Percentiles rank a stretch among this genome's conserved stretches.
Evolutionary conservation across 345 rosid species (phyloP).

Genomic region (Garcia nutans): DNA sequence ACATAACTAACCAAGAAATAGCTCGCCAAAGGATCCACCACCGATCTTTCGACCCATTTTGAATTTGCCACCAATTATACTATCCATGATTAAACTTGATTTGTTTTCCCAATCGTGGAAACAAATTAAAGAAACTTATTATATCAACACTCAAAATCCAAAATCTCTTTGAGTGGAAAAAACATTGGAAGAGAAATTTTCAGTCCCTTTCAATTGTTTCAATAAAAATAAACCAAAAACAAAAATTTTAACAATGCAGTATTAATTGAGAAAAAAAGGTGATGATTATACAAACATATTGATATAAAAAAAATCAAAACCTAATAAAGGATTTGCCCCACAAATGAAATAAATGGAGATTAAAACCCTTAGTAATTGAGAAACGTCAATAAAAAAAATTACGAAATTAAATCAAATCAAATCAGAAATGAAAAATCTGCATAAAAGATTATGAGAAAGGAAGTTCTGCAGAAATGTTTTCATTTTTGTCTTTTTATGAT

Average conservation of each 20-base stretch:
- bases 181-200: background rate
- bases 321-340: background rate
- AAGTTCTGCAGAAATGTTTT: background rate
- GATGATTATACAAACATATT: background rate
- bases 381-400: background rate
- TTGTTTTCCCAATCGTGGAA: background rate
- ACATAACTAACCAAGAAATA: slow-evolving; percentile 47
- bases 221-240: background rate
- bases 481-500: background rate
- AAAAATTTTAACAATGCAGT: background rate
- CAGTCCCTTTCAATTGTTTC: background rate
- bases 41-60: slow-evolving; percentile 67
- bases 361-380: background rate
- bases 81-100: slow-evolving; percentile 42
- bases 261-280: background rate
- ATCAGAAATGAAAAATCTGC: background rate
- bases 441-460: too few species aligned
- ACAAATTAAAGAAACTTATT: background rate
- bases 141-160: slow-evolving; percentile 10
- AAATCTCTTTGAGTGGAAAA: slow-evolving; percentile 7
- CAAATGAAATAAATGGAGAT: slow-evolving; percentile 6
- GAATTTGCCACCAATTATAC: slow-evolving; percentile 57
- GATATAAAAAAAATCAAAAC: background rate
- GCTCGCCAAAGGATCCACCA: slow-evolving; percentile 67
- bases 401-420: background rate